A percentile compares a stretch with the other conserved stretches of the same genome.
These are phyloP conservation scores for Naematelia aurantialba DNA, from an alignment of 768 basidiomycete species.

Conservation along the genomic window DNA sequence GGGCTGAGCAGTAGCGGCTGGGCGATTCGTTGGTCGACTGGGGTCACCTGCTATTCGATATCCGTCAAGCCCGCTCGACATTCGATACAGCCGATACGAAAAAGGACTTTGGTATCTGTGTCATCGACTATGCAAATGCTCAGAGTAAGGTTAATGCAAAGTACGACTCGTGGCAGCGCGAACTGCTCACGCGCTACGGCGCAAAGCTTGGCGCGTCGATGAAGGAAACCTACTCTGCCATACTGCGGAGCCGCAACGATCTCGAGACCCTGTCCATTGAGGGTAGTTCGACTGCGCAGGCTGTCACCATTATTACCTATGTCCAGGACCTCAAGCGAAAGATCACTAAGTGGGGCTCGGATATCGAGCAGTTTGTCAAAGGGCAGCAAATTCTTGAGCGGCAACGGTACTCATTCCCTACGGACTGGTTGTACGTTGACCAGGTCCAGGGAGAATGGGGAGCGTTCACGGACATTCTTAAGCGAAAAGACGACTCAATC, in stretches of 20 bases:
- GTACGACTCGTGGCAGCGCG: conserved; percentile 96
- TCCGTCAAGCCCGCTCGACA: conserved; percentile 91
- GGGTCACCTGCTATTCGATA: conserved; percentile 94
- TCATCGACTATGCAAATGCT: conserved; percentile 96
- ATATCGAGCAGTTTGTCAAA: conserved; percentile 88
- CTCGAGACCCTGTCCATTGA: conserved; percentile 96
- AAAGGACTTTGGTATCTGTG: conserved; percentile 84
- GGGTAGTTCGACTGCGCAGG: conserved; percentile 87
- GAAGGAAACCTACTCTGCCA: conserved; percentile 95
- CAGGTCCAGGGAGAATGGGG: conserved; percentile 97
- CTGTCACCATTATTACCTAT: conserved; percentile 98
- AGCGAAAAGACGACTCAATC: conserved; percentile 95
- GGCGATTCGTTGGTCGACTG: conserved; percentile 90
- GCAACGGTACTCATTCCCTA: conserved; percentile 92
- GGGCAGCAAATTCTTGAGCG: conserved; percentile 97
- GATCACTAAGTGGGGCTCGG: conserved; percentile 91
- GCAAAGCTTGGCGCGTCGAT: conserved; percentile 87
- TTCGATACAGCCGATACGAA: conserved; percentile 96
- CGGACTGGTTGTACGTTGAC: conserved; percentile 98
- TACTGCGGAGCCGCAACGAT: conserved; percentile 89
- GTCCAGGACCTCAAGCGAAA: conserved; percentile 98
- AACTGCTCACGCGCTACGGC: conserved; percentile 87
- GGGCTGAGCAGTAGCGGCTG: conserved; percentile 55
- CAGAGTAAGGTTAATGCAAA: conserved; percentile 96
- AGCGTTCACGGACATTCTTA: conserved; percentile 95